Conservation (phyloP, 805 yeast genomes). For the Barnettozyma sp. region DNA sequence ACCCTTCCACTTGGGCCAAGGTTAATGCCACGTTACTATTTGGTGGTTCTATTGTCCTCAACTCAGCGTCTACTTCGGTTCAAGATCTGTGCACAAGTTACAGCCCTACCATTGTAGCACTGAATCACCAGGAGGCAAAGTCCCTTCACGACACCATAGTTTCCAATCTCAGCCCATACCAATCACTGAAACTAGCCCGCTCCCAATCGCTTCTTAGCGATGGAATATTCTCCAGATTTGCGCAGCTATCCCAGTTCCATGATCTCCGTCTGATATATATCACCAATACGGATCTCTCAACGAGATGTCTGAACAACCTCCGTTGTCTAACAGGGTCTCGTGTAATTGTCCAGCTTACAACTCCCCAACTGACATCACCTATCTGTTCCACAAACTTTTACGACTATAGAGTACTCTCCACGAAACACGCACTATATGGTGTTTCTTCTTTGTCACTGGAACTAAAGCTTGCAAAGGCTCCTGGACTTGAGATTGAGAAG, state of each 20-base stretch:
- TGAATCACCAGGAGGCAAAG: conserved; percentile 5
- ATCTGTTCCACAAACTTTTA: conserved; percentile 50
- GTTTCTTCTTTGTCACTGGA: conserved; percentile 55
- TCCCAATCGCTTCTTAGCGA: conserved; percentile 19
- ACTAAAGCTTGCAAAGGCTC: conserved; percentile 40
- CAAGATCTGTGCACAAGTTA: conserved; percentile 5
- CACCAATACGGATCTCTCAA: conserved; percentile 11
- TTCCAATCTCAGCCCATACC: background rate
- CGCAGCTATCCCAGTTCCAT: conserved; percentile 29
- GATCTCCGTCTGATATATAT: conserved; percentile 23
- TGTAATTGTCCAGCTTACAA: conserved; percentile 43
- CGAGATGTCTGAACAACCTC: conserved; percentile 31
- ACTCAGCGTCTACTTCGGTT: conserved; percentile 22
- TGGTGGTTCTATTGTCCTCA: conserved; percentile 28
- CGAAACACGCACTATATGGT: conserved; percentile 38
- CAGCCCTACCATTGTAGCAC: conserved; percentile 14
- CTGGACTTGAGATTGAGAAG: conserved; percentile 27
- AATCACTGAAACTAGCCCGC: conserved; percentile 17
- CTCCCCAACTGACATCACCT: conserved; percentile 48
- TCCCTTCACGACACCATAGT: background rate
- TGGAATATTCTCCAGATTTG: conserved; percentile 16
- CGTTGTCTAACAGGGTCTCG: conserved; percentile 44
- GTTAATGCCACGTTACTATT: conserved; percentile 27
- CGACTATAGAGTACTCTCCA: conserved; percentile 49
- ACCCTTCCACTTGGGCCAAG: conserved; percentile 39